Evolutionary conservation across 768 basidiomycete species (phyloP), one percentile per base, ranked within the genome.

Genomic region (Boletus rubescentipes): DNA sequence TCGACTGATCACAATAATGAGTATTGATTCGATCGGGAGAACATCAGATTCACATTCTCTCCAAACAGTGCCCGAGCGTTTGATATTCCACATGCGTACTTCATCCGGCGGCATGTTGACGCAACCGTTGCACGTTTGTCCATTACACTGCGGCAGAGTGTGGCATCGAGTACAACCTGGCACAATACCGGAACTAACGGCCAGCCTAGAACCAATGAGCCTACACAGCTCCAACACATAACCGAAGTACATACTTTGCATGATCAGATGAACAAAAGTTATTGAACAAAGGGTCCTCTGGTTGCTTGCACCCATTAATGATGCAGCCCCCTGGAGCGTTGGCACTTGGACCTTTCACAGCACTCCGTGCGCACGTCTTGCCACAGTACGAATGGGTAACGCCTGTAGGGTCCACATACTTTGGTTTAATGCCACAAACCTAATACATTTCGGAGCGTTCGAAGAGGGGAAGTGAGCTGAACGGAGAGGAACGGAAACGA

Each of bases 251-350:
- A 59, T 67, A 81, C 85, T 72, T 82, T 52, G 79, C 81, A 61
- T 86, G 85, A 29, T 69, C 75, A 50, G 81, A 80, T 7, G 80
- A 82, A 64, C 85, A 86, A 64, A 82, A 86, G 51, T 77, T 75
- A 32, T 71, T 73, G 61, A 80, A 79, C 26, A 73, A 72, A 20
- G 78, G 71, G 65, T 78, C 79, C 30, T 79, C 78, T 34, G 78
- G 73, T 36, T 77, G 74, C 58, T 74, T 79, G 60, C 84, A 86
- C 36, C 77, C 78, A 52, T 68, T 77, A 61, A 85, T 75, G 21
- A 66, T 53, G 63, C 84, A 86, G 18, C 73, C 71, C 16, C 67
- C 48, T 21, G 54, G 65, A 18, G 75, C 70, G 54, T 64, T 73
- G 38, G 69, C 61, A 38, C 70, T 74, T 54, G 73, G 26, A 4